Base-by-base conservation (phyloP, 345 rosid species). In the Triadica sebifera region DNA sequence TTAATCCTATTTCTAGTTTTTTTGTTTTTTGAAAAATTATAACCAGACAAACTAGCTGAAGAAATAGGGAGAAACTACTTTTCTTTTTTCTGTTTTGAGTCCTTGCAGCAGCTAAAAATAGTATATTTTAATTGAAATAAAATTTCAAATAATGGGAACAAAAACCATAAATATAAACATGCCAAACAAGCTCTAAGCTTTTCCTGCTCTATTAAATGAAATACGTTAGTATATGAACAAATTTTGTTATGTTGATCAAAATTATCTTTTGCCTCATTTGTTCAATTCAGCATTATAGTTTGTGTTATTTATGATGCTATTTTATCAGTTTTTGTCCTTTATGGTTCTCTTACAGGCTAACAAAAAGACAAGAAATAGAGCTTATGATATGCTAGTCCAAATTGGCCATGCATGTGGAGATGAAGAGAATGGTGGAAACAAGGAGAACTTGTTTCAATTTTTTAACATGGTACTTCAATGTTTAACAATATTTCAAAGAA, bases 331-430 rank as follows among this genome's bases (percentile, higher is more conserved):
- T 41, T 45, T 47, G 34, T 22, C 25, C 9, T 56, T 17, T 63
- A 50, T 72, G 67, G 52, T 62, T 62, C 68, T 55, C 34, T 50
- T 82, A 67, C 87, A 95, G 99, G 91, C 88, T 50, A 95, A 91
- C 78, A 93, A 89, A 75, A 93, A 83, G 82, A 93, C 97, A 38
- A 95, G 99, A 87, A 93, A 82, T 83, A 93, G 96, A 83, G 98
- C 99, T 65, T 93, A 91, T 60, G 97, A 90, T 43, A 86, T 95
- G 56, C 97, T 95, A 80, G 94, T 95, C 69, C 94, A 93, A 86
- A 91, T 93, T 78, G 99, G 94, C 17, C 96, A 85, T 90, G 93
- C 91, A 56, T 95, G 80, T 78, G 97, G 93, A 66, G 98, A 95
- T 85, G 96, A 86, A 81, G 92, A 89, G 67, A 85, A 81, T 71